Conservation (phyloP, 805 yeast species). For the Saccharomycopsis oosterbeekiorum region DNA sequence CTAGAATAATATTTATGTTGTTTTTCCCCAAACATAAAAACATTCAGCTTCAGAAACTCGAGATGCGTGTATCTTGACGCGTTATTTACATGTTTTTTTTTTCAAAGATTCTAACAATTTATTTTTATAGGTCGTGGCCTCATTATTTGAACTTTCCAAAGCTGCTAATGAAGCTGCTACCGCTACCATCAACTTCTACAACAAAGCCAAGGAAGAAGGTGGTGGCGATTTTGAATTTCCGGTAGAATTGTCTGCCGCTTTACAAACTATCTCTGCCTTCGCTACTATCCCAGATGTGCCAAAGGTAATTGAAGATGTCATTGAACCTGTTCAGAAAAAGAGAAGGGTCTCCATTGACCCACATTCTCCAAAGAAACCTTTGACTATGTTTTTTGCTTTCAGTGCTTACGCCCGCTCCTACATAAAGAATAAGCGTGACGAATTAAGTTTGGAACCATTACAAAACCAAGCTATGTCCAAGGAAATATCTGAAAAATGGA, state of each 20-base stretch:
- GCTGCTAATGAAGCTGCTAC: constrained; percentile 81
- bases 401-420: constrained; percentile 64
- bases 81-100: not conserved
- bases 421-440: constrained; percentile 57
- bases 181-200: constrained; percentile 70
- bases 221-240: not conserved
- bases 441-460: constrained; percentile 49
- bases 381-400: constrained; percentile 76
- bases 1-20: too few species aligned
- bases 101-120: not conserved
- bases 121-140: constrained; percentile 50
- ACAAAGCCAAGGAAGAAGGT: constrained; percentile 28
- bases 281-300: constrained; percentile 1
- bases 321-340: constrained; percentile 26
- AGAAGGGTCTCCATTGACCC: constrained; percentile 66
- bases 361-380: constrained; percentile 90
- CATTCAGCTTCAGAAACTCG: too few species aligned
- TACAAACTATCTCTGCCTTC: not conserved
- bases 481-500: constrained; percentile 75
- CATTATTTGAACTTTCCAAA: constrained; percentile 71
- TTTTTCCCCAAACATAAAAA: too few species aligned
- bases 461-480: constrained; percentile 71
- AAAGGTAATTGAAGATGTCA: constrained; percentile 16
- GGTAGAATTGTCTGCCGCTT: constrained; percentile 1
- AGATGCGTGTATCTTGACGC: not conserved